Evolutionary conservation across 225 moss, liverwort and hornwort genomes (phyloP), one percentile per base, ranked within the genome.

Genomic region (Straminergon stramineum): DNA sequence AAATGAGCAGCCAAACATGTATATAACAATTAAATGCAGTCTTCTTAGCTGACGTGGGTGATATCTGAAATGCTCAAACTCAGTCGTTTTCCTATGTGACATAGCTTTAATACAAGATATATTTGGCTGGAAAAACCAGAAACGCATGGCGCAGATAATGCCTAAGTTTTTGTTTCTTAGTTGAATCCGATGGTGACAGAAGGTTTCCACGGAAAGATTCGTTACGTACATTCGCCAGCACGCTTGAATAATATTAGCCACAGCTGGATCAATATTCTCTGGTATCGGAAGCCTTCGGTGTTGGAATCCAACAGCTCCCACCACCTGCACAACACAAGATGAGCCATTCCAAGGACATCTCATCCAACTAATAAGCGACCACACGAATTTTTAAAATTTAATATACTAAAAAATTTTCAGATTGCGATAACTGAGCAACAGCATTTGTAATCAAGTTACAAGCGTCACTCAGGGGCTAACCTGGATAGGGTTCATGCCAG

Each of bases 401-500:
- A 66, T 45, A 27, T 30, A 32, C 17, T 67, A 68, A 19, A 14
- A 7, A n/a, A 63, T 6, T 41, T 34, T 51, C 16, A 18, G 64
- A 58, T 71, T 17, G 43, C n/a, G 35, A 86, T 67, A 39, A 69
- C 35, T 39, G 24, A 84, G 32, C 4, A 30, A 53, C 15, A 69
- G 53, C 43, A 78, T 67, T 53, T 75, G 31, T n/a, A 85, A 69
- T 56, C n/a, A 85, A 68, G 81, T 31, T 64, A 21, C 32, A 89
- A 61, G 52, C 5, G 15, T 79, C 35, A 63, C 39, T 82, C 64
- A 64, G 2, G 39, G 62, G 30, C 61, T n/a, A 39, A 97, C 98
- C 98, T 99, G 98, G 67, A 99, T 99, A 82, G 99, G 96, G 81
- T 94, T 99, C 97, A 99, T 97, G 79, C 97, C 97, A 63, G 95